A percentile compares a stretch with the other conserved stretches of the same genome.
Conservation (phyloP, 257 asterid species). For the Coffea eugenioides region DNA sequence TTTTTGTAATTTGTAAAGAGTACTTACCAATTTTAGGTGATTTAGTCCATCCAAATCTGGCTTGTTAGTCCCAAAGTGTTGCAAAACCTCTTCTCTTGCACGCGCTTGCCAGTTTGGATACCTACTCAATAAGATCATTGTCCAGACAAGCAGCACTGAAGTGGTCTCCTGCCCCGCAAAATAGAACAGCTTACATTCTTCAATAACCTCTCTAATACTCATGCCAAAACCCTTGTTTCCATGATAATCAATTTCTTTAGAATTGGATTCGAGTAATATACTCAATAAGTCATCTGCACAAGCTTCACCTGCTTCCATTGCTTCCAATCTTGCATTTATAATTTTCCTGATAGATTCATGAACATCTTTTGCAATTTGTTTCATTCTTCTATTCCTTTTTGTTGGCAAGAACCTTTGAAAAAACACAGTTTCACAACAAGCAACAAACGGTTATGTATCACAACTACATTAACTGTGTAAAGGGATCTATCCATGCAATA, state of each 20-base stretch:
- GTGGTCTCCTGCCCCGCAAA: constrained; percentile 37
- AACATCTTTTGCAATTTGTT: constrained; percentile 20
- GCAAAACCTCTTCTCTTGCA: constrained; percentile 33
- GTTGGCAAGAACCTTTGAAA: constrained; percentile 22
- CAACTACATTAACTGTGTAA: too few relatives aligned
- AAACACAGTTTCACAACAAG: too few relatives aligned
- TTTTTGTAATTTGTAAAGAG: background rate
- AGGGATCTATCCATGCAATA: too few relatives aligned
- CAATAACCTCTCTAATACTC: constrained; percentile 18
- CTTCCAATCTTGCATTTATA: constrained; percentile 18
- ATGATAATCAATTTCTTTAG: constrained; percentile 18
- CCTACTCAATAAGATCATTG: constrained; percentile 28
- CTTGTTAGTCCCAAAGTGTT: background rate
- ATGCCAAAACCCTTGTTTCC: constrained; percentile 14
- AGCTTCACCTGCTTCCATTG: constrained; percentile 12
- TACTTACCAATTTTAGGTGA: constrained; percentile 25
- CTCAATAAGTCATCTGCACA: constrained; percentile 20
- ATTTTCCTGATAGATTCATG: constrained; percentile 5
- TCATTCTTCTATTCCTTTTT: constrained; percentile 23
- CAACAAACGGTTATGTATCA: too few relatives aligned
- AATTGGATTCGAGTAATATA: constrained; percentile 23
- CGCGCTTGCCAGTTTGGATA: constrained; percentile 27
- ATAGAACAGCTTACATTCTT: constrained; percentile 34
- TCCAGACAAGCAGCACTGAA: constrained; percentile 27
- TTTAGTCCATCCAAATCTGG: constrained; percentile 28